Percentiles rank a stretch among this genome's conserved stretches.
phyloP scores from a whole-genome alignment of 805 yeast species.

The Cyberlindnera americana region DNA sequence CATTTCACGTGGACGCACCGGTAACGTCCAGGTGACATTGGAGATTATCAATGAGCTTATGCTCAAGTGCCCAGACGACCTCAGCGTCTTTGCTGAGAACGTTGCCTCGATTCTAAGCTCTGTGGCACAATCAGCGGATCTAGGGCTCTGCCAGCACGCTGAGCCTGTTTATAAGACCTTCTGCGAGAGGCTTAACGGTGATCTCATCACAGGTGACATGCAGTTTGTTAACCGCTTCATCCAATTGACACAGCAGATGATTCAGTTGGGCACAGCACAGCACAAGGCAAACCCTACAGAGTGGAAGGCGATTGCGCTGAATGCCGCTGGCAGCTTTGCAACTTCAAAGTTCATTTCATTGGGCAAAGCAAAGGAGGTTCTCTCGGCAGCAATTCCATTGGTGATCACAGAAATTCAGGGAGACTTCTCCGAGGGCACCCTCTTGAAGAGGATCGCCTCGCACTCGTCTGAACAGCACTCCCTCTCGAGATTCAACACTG shows the following conservation, averaged over 20 bases:
- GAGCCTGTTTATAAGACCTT: constrained; percentile 46
- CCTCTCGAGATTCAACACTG: constrained; percentile 22
- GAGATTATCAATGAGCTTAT: constrained; percentile 67
- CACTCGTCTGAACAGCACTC: constrained; percentile 26
- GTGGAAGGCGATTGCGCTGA: constrained; percentile 38
- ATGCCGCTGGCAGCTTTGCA: constrained; percentile 39
- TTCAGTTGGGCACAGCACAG: constrained; percentile 13
- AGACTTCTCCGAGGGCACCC: constrained; percentile 24
- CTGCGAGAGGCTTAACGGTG: constrained; percentile 53
- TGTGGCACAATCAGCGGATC: constrained; percentile 55
- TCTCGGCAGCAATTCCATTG: constrained; percentile 20
- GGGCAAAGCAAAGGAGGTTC: constrained; percentile 16
- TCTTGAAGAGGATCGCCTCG: constrained; percentile 19
- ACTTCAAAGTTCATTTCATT: constrained; percentile 26
- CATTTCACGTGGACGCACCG: constrained; percentile 57
- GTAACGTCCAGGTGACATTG: constrained; percentile 81
- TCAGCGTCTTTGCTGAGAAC: constrained; percentile 75
- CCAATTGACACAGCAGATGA: constrained; percentile 31
- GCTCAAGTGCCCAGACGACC: constrained; percentile 72
- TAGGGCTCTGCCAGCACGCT: constrained; percentile 53
- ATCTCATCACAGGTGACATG: constrained; percentile 62
- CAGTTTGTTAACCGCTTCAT: constrained; percentile 49
- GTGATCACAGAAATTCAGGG: constrained; percentile 17
- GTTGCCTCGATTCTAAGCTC: constrained; percentile 56
- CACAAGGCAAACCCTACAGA: constrained; percentile 32